Evolutionary conservation across 2,329 filamentous ascomycete species (phyloP).

Genomic region (Aspergillus alliaceus): DNA sequence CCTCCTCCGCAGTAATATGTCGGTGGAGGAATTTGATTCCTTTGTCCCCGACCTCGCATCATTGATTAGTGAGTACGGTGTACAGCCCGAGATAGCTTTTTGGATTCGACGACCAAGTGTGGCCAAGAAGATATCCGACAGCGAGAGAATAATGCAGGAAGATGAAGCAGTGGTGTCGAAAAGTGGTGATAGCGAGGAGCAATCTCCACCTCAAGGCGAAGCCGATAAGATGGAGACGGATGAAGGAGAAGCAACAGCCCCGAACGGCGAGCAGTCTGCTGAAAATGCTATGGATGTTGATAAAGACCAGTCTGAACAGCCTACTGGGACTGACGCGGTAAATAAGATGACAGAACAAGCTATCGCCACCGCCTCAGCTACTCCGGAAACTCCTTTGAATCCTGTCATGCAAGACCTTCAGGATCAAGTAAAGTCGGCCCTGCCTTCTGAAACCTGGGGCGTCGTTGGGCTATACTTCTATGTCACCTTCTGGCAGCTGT

Average conservation of each 20-base stretch:
- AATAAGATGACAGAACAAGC: slow-evolving; percentile 12
- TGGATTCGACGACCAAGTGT: slow-evolving; percentile 77
- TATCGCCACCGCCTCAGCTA: slow-evolving; percentile 27
- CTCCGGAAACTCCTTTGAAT: slow-evolving; percentile 55
- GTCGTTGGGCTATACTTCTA: slow-evolving; percentile 79
- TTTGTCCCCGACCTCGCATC: slow-evolving; percentile 73
- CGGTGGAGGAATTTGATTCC: slow-evolving; percentile 72
- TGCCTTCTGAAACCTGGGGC: slow-evolving; percentile 65
- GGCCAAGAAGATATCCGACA: slow-evolving; percentile 59
- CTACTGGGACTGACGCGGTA: slow-evolving; percentile 14
- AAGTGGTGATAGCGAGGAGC: slow-evolving; percentile 24
- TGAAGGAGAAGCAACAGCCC: slow-evolving; percentile 20
- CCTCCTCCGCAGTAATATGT: slow-evolving; percentile 76
- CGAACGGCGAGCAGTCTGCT: slow-evolving; percentile 17
- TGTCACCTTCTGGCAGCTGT: slow-evolving; percentile 87
- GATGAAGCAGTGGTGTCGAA: slow-evolving; percentile 17
- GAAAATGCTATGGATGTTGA: slow-evolving; percentile 38
- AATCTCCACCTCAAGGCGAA: slow-evolving; percentile 13
- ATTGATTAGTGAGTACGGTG: slow-evolving; percentile 74
- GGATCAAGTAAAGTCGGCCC: slow-evolving; percentile 61
- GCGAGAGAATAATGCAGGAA: slow-evolving; percentile 36
- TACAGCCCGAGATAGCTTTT: slow-evolving; percentile 81
- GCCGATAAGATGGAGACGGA: slow-evolving; percentile 36
- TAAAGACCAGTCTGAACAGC: slow-evolving; percentile 23
- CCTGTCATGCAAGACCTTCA: slow-evolving; percentile 74